Conservation (phyloP, 345 rosid species). For the Salix udensis region DNA sequence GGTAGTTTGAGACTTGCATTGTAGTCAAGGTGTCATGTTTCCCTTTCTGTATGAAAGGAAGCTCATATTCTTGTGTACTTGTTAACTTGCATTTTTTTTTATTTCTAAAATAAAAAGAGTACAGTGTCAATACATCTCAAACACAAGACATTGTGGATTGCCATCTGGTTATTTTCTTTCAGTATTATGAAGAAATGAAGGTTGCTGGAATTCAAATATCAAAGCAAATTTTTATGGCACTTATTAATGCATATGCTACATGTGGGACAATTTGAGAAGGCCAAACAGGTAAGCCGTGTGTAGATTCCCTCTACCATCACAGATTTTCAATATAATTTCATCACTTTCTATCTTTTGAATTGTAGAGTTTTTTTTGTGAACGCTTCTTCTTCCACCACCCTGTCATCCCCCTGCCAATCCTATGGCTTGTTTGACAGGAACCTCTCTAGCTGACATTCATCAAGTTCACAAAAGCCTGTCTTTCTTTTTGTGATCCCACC, state of each 20-base stretch:
- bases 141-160: background rate
- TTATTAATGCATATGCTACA: constrained; percentile 67
- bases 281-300: constrained; percentile 59
- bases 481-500: no score
- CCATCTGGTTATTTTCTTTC: constrained; percentile 7
- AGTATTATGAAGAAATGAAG: constrained; percentile 58
- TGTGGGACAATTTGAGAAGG: constrained; percentile 74
- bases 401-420: background rate
- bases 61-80: background rate
- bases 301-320: background rate
- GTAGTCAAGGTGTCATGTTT: background rate
- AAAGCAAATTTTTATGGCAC: constrained; percentile 64
- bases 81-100: background rate
- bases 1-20: constrained; percentile 40
- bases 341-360: background rate
- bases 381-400: background rate
- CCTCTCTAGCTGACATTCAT: background rate
- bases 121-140: background rate
- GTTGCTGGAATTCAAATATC: constrained; percentile 37
- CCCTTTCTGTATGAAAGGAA: background rate
- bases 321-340: background rate
- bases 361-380: background rate
- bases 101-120: background rate
- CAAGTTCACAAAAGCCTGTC: background rate
- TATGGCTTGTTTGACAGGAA: background rate